Evolutionary conservation across 2,329 filamentous ascomycete genomes (phyloP).

Genomic region (Calonectria crousiana): DNA sequence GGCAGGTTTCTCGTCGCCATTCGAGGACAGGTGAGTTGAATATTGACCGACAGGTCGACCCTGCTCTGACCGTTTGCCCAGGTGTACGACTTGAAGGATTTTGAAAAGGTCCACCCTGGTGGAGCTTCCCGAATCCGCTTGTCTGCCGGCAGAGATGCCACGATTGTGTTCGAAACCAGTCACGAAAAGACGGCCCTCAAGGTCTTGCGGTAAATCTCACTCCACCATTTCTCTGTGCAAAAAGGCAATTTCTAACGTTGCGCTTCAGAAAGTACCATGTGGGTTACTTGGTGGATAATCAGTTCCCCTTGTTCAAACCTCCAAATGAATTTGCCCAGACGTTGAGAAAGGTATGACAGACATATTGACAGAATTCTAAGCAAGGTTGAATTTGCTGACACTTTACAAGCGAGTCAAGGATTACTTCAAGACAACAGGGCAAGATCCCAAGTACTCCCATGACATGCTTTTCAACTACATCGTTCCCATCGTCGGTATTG

Average conservation of each 20-base stretch:
- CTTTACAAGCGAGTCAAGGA: not conserved
- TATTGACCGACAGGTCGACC: not conserved
- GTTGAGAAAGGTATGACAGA: not conserved
- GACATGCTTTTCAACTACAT: slow-evolving; percentile 2
- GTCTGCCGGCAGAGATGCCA: not conserved
- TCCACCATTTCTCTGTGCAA: not conserved
- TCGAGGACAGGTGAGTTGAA: not conserved
- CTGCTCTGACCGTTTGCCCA: not conserved
- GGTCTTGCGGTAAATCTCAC: not conserved
- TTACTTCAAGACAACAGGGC: not conserved
- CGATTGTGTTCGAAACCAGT: not conserved
- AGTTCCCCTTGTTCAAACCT: not conserved
- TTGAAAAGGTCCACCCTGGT: slow-evolving; percentile 9
- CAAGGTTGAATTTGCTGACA: not conserved
- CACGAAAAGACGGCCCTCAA: not conserved
- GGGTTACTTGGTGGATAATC: not conserved
- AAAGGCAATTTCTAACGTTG: not conserved
- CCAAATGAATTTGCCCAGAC: not conserved
- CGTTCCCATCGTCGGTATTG: not conserved
- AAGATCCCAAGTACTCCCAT: slow-evolving; percentile 6
- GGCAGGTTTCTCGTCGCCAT: not conserved
- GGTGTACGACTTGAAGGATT: not conserved
- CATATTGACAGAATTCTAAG: not conserved
- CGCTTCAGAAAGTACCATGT: not conserved
- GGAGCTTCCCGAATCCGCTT: not conserved